phyloP scores from a whole-genome alignment of 169 alveolate genomes.

The Cryptosporidium meleagridis region DNA sequence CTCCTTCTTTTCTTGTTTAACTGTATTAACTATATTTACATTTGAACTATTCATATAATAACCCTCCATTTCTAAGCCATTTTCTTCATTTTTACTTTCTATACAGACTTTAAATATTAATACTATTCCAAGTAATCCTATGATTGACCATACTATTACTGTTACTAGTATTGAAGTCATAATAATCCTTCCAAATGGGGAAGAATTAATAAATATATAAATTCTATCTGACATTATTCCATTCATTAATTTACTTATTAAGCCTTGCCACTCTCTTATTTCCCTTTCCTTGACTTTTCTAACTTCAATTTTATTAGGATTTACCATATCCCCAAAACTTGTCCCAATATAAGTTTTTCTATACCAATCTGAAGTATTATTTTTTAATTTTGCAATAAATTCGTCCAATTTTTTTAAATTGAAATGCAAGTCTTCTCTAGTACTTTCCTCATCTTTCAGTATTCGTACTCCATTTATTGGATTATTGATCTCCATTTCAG shows the following conservation, averaged over 20 bases:
- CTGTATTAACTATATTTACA: background rate
- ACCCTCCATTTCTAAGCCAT: background rate
- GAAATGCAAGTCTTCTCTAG: background rate
- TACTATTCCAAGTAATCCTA: background rate
- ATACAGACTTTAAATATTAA: background rate
- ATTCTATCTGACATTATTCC: background rate
- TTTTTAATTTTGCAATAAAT: background rate
- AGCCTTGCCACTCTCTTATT: background rate
- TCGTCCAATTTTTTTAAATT: conserved; percentile 8
- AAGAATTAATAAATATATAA: conserved; percentile 27
- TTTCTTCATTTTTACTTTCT: background rate
- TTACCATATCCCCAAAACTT: conserved; percentile 40
- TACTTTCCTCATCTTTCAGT: background rate
- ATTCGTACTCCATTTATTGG: background rate
- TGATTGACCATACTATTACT: background rate
- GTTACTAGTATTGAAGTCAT: conserved; percentile 8
- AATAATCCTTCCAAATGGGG: conserved; percentile 48
- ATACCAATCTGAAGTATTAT: conserved; percentile 53
- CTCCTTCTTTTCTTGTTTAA: background rate
- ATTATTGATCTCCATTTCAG: background rate
- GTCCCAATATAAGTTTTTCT: conserved; percentile 40
- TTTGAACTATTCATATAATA: background rate
- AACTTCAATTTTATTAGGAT: conserved; percentile 10
- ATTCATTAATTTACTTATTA: background rate
- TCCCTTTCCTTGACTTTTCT: conserved; percentile 1